Conservation (phyloP, 2,329 filamentous ascomycete genomes). For the Calonectria multiphialidica region DNA sequence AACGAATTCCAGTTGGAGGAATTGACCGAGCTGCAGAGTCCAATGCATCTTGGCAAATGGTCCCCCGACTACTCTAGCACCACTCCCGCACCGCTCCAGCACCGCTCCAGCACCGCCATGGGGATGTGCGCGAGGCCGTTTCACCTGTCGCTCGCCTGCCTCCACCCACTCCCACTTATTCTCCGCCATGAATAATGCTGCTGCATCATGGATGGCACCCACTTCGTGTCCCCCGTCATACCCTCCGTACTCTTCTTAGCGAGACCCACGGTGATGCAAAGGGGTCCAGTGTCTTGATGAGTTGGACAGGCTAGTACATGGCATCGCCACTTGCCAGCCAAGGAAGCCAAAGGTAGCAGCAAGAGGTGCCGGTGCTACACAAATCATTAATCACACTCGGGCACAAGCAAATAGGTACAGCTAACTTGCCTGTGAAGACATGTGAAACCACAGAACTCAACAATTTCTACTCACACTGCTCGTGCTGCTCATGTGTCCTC, state of each 20-base stretch:
- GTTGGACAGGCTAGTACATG: background rate
- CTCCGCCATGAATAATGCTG: background rate
- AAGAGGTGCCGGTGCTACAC: background rate
- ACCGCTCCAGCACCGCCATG: background rate
- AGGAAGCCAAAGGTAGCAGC: background rate
- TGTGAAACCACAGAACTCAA: background rate
- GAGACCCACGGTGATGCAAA: conserved; percentile 13
- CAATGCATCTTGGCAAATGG: background rate
- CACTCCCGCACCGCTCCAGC: background rate
- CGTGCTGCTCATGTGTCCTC: background rate
- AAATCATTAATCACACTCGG: background rate
- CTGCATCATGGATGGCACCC: background rate
- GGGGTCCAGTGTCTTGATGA: background rate
- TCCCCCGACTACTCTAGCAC: background rate
- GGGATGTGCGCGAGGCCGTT: background rate
- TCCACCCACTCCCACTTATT: background rate
- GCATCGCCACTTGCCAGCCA: background rate
- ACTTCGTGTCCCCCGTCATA: no score
- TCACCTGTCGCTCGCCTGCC: background rate
- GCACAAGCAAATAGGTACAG: background rate
- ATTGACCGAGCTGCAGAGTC: conserved; percentile 10
- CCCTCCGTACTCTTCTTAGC: background rate
- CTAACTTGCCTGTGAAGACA: no score
- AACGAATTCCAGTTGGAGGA: conserved; percentile 13
- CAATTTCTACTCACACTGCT: no score